Base-by-base conservation (phyloP, 768 basidiomycete species). In the Favolaschia claudopus region DNA sequence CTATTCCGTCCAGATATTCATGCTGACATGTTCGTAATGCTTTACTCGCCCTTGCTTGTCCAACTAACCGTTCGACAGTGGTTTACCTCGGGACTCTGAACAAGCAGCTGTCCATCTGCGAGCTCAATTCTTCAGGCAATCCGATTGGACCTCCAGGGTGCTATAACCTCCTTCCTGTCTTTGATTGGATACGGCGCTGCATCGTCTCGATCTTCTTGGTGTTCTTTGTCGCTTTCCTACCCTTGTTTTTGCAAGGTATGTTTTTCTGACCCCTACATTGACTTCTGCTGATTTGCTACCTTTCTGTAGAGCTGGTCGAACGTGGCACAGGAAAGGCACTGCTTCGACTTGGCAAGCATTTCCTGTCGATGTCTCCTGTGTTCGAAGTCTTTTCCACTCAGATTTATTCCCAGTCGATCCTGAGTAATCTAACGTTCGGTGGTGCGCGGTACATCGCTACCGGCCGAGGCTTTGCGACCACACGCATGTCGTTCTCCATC, bases 361-460 rank as follows among this genome's bases (percentile, higher is more conserved):
- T 99, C 85, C 74, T 96, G 58, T 99, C 97, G 24, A 80, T 98
- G 50, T 98, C 97, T 40, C 97, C 97, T 14, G 84, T 99, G 54
- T 99, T 99, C 76, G 97, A 99, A 74, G 96, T 99, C 63, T 99
- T 99, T 79, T 96, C 94, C 32, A 99, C 96, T 1, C 96, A 97
- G 76, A 98, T 99, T 65, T 97, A 98, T 77, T 93, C 94, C 63
- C 92, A 99, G 73, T 91, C 97, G 58, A 96, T 99, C 72, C 82
- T 97, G 66, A 96, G 91, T 78, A 97, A 99, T 79, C 79, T 99
- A 81, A 90, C 93, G 2, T 99, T 96, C 68, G 97, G 97, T 78
- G 97, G 97, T 59, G 97, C 97, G 51, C 91, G 97, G 55, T 99
- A 99, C 73, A 99, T 99, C 64, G 97, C 97, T 40, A 99, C 97